Evolutionary conservation across 2,329 filamentous ascomycete genomes (phyloP), one percentile per base, ranked within the genome.

Genomic region (Aureobasidium lini): DNA sequence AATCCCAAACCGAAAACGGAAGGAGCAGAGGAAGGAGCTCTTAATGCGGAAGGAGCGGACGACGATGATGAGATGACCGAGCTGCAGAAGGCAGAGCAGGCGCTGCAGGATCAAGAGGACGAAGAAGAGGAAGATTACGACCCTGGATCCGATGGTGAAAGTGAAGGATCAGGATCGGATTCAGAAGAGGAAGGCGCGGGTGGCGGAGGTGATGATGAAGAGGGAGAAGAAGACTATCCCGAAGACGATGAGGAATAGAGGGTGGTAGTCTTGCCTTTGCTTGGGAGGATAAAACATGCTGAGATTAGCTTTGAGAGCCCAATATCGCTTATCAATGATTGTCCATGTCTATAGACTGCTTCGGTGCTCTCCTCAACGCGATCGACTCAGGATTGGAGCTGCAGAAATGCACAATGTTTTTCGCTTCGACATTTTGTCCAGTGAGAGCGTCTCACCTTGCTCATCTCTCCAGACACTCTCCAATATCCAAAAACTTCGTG

Each of bases 101-200:
- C 69, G 54, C 63, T 68, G 11, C 63, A 69, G 42, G 73, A 75
- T 28, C 67, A 70, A 37, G 67, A 70, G 37, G 73, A 75, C 39
- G 74, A 76, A 40, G 73, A 76, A 44, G 74, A 76, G 60, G 75
- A 74, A 52, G 71, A 75, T 56, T 73, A 73, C 4, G 73, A 70
- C 0, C 72, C 68, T 40, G 73, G 73, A 32, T 73, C 69, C 34
- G 73, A 75, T 59, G 75, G 72, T 31, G 73, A 74, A 46, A 75
- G 72, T 34, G 72, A 74, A 49, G 73, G 72, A 6, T 69, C 68
- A 16, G 72, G 72, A 1, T 66, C 60, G 7, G 72, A 71, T 23
- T 70, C 66, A 28, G 72, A 72, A 5, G 72, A 73, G 9, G 67
- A 65, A 4, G 67, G 64, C 4, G 66, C 61, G 6, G 64, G 60